Evolutionary conservation across 73 alveolate species (phyloP).

Genomic region (Diophrys sp.): DNA sequence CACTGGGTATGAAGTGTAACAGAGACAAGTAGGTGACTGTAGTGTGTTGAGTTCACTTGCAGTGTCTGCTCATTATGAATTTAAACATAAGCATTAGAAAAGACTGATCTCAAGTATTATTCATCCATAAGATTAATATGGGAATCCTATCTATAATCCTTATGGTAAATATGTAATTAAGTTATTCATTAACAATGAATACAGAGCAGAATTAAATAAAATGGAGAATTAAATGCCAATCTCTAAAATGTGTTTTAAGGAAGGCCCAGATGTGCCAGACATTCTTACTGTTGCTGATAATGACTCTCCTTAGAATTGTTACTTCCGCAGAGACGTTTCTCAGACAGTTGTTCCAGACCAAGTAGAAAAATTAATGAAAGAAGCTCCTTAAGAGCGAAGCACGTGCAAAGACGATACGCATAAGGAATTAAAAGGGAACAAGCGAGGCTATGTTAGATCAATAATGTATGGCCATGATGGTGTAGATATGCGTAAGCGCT

Average conservation of each 20-base stretch:
- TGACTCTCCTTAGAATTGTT: background rate
- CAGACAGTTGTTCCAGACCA: background rate
- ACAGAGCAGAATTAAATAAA: conserved; percentile 40
- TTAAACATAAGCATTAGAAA: conserved; percentile 25
- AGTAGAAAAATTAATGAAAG: background rate
- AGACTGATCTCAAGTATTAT: conserved; percentile 41
- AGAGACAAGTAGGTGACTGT: conserved; percentile 60
- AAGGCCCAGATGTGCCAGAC: background rate
- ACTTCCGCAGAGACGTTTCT: background rate
- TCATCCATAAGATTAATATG: conserved; percentile 41
- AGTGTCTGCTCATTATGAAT: conserved; percentile 61
- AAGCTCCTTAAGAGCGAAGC: too few relatives aligned
- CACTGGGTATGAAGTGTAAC: conserved; percentile 56
- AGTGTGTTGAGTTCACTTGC: conserved; percentile 55
- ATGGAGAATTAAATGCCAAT: background rate
- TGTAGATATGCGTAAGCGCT: background rate
- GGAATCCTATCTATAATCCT: conserved; percentile 56
- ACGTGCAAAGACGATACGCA: background rate
- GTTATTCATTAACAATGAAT: conserved; percentile 47
- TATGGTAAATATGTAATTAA: conserved; percentile 55
- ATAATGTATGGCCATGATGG: too few relatives aligned
- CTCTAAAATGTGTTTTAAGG: background rate
- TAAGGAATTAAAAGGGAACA: background rate
- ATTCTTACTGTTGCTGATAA: background rate
- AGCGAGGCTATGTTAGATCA: background rate